Evolutionary conservation across 371 early-diverging fungal genomes (phyloP).

Genomic region (Apophysomyces trapeziformis): DNA sequence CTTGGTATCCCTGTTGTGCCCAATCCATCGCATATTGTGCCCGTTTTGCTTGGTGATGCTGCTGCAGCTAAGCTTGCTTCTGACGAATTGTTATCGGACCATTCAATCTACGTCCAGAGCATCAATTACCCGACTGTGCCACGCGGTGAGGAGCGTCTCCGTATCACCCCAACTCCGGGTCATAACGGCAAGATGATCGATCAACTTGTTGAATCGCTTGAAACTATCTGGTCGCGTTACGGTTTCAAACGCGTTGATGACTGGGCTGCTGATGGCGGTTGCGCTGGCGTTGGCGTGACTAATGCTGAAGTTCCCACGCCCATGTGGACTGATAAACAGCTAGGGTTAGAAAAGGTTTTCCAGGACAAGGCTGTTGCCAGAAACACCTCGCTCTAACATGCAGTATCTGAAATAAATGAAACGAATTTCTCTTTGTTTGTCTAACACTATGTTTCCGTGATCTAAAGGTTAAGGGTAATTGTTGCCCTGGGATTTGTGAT

Average conservation of each 20-base stretch:
- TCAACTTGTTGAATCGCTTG: slow-evolving; percentile 83
- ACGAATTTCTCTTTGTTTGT: background rate
- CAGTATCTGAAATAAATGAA: background rate
- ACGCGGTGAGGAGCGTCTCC: slow-evolving; percentile 94
- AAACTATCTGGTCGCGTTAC: slow-evolving; percentile 86
- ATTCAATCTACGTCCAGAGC: slow-evolving; percentile 95
- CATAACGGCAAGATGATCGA: slow-evolving; percentile 85
- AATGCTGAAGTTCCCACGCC: slow-evolving; percentile 47
- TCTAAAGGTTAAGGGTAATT: no score
- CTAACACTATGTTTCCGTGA: no score
- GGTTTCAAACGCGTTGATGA: slow-evolving; percentile 83
- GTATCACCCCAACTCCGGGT: slow-evolving; percentile 97
- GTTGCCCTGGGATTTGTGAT: no score
- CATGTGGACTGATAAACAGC: slow-evolving; percentile 69
- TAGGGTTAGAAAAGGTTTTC: slow-evolving; percentile 39
- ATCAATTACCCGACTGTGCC: slow-evolving; percentile 98
- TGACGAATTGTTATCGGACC: slow-evolving; percentile 86
- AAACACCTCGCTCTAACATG: background rate
- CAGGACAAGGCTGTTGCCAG: slow-evolving; percentile 18
- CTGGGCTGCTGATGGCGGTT: slow-evolving; percentile 86
- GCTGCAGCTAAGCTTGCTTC: slow-evolving; percentile 90
- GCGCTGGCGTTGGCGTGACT: slow-evolving; percentile 83
- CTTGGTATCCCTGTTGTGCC: slow-evolving; percentile 96
- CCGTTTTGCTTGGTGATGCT: slow-evolving; percentile 96
- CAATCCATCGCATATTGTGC: slow-evolving; percentile 98